A percentile compares a stretch with the other conserved stretches of the same genome.
Conservation (phyloP, 192 early-diverging fungal genomes). For the Backusella tuberculispora region DNA sequence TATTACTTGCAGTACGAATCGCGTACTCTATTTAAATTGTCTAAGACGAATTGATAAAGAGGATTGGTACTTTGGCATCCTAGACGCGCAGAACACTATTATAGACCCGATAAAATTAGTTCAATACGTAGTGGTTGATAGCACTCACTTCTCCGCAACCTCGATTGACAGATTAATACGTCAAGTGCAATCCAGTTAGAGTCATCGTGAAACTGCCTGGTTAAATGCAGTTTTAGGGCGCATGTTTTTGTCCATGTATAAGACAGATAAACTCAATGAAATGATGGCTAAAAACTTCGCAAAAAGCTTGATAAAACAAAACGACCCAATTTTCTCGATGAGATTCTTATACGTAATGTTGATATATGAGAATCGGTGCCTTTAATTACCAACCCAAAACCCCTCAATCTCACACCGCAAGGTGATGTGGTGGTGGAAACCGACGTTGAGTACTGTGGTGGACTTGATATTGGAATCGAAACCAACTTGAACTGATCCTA, state of each 20-base stretch:
- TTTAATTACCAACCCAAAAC: slow-evolving; percentile 76
- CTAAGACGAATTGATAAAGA: slow-evolving; percentile 79
- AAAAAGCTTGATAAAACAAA: slow-evolving; percentile 69
- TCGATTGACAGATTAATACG: slow-evolving; percentile 43
- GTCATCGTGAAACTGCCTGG: slow-evolving; percentile 64
- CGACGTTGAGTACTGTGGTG: slow-evolving; percentile 82
- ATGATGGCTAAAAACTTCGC: slow-evolving; percentile 67
- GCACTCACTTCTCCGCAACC: slow-evolving; percentile 42
- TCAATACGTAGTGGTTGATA: slow-evolving; percentile 31
- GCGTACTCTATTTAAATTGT: slow-evolving; percentile 62
- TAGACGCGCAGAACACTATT: slow-evolving; percentile 53
- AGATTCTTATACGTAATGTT: slow-evolving; percentile 79
- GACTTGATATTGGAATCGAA: slow-evolving; percentile 75
- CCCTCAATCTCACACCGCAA: slow-evolving; percentile 62
- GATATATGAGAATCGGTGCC: slow-evolving; percentile 82
- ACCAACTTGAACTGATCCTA: slow-evolving; percentile 51
- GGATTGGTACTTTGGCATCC: slow-evolving; percentile 86
- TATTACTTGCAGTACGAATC: slow-evolving; percentile 50
- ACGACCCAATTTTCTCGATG: slow-evolving; percentile 73
- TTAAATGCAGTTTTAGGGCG: slow-evolving; percentile 86
- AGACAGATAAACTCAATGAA: slow-evolving; percentile 61
- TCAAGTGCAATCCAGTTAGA: slow-evolving; percentile 57
- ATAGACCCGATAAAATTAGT: slow-evolving; percentile 43
- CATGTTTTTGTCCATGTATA: slow-evolving; percentile 72
- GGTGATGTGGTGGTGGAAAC: slow-evolving; percentile 78